phyloP scores from a whole-genome alignment of 179 eudicot species.

The Sideroxylon spinosum region DNA sequence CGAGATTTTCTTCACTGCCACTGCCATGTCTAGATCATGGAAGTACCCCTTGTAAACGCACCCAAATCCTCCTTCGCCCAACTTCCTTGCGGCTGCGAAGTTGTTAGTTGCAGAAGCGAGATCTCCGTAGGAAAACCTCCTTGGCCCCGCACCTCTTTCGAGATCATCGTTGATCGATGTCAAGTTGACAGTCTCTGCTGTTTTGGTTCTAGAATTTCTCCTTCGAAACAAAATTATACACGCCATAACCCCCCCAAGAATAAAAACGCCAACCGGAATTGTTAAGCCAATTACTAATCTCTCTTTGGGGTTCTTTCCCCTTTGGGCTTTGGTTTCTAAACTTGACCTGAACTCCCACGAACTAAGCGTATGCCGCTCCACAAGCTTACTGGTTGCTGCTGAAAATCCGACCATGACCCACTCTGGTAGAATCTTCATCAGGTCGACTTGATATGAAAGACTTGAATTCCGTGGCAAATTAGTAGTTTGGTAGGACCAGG shows the following conservation, averaged over 20 bases:
- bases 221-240: constrained; percentile 8
- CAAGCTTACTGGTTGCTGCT: constrained; percentile 28
- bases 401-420: constrained; percentile 36
- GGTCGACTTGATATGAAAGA: constrained; percentile 34
- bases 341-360: constrained; percentile 42
- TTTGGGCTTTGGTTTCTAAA: constrained; percentile 19
- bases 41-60: constrained; percentile 42
- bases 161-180: constrained; percentile 35
- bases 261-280: constrained; percentile 15
- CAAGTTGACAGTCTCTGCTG: constrained; percentile 15
- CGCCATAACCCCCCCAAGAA: constrained; percentile 7
- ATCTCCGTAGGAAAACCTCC: constrained; percentile 34
- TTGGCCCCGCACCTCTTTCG: constrained; percentile 46
- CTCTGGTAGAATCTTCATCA: constrained; percentile 29
- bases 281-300: constrained; percentile 18
- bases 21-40: constrained; percentile 16
- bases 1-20: constrained; percentile 31
- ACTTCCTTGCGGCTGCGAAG: constrained; percentile 33
- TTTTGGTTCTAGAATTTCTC: background rate
- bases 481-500: constrained; percentile 27
- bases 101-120: constrained; percentile 34
- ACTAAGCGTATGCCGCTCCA: constrained; percentile 26
- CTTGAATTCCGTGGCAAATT: constrained; percentile 21
- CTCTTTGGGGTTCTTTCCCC: background rate
- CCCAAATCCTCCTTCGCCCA: constrained; percentile 58